Evolutionary conservation across 2,329 filamentous ascomycete species (phyloP).

Genomic region (Colletotrichum eleusines): DNA sequence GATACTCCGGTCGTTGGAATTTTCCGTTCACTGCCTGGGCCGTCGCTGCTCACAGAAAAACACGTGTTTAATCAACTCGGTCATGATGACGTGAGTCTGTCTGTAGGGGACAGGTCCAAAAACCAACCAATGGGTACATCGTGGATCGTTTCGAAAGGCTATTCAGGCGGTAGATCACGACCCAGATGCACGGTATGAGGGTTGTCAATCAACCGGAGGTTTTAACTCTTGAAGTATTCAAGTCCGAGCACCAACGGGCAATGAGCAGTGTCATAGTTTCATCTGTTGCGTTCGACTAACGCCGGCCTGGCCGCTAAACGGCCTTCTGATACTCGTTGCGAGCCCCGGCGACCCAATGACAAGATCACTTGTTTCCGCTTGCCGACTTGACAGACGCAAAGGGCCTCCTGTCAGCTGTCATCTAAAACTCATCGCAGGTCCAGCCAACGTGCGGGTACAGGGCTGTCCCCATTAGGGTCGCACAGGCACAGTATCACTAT

Average conservation of each 20-base stretch:
- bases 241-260: slow-evolving; percentile 6
- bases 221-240: background rate
- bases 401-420: slow-evolving; percentile 36
- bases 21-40: background rate
- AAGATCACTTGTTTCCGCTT: slow-evolving; percentile 1
- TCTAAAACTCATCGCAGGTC: slow-evolving; percentile 27
- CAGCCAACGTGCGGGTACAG: no score
- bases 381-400: slow-evolving; percentile 3
- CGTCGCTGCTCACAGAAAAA: background rate
- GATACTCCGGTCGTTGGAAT: background rate
- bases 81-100: background rate
- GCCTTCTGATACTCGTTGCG: background rate
- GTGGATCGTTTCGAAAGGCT: slow-evolving; percentile 2
- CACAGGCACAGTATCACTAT: slow-evolving; percentile 8
- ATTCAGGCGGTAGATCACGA: slow-evolving; percentile 4
- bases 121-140: background rate
- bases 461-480: no score
- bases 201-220: slow-evolving; percentile 13
- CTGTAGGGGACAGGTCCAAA: background rate
- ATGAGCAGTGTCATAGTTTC: slow-evolving; percentile 13
- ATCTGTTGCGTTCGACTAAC: background rate
- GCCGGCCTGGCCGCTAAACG: background rate
- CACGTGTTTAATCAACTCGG: background rate
- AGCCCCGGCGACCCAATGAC: background rate
- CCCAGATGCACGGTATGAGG: slow-evolving; percentile 23